Base-by-base conservation (phyloP, 768 basidiomycete species). In the Coprinellus aureogranulatus region DNA sequence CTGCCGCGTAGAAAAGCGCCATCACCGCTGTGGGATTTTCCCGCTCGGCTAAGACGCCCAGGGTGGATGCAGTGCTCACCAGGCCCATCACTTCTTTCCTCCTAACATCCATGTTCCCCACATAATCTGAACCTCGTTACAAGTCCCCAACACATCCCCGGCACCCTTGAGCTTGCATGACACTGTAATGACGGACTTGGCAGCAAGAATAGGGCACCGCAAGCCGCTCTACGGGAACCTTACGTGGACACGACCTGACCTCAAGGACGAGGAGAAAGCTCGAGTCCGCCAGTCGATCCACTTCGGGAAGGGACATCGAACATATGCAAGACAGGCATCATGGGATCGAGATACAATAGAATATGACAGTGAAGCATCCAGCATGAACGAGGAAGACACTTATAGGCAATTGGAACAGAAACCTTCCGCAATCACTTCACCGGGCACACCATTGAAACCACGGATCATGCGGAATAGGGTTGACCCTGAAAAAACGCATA, bases 21-120 rank as follows among this genome's bases (percentile, higher is more conserved):
- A 34, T 34, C 34, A 51, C 28, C 11, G 28, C 10, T 51, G 49
- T 51, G 49, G 49, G 49, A 51, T 51, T 51, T 48, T 51, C n/a
- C n/a, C n/a, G n/a, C n/a, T n/a, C n/a, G n/a, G n/a, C n/a, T n/a
- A n/a, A n/a, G n/a, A n/a, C n/a, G 18, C 10, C 4, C 27, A 31
- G 49, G 14, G 28, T 23, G 49, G 18, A 12, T 51, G 23, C 9
- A 23, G 5, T 11, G 49, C 9, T 10, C 16, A 31, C 49, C 49
- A 11, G 11, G 11, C n/a, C 3, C 10, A 18, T 16, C 14, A 10
- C 49, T 31, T 20, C 22, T 16, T 22, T 2, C 18, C 49, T 30
- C 20, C 28, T 30, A 23, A 48, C 26, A 9, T 18, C 26, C 28
- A 51, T 51, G 49, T 4, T 34, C 28, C 20, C 27, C 49, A 2